Evolutionary conservation across 306 rosid genomes (phyloP).

Genomic region (Abrus precatorius): DNA sequence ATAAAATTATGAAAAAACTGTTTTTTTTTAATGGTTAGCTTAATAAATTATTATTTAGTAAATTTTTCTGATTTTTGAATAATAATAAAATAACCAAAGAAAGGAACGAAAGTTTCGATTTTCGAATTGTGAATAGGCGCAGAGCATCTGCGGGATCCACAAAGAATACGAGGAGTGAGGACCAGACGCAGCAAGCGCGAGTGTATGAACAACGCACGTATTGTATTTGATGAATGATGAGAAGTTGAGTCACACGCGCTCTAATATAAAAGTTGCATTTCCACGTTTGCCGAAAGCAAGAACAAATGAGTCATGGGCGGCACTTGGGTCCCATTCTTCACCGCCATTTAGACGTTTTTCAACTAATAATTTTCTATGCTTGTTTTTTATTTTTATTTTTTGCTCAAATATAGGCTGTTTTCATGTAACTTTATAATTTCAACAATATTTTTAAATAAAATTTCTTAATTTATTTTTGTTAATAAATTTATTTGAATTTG

Average conservation of each 20-base stretch:
- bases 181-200: not conserved
- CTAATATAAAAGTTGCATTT: not conserved
- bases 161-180: not conserved
- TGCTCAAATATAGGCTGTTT: not conserved
- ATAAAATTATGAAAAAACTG: not conserved
- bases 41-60: not conserved
- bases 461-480: not conserved
- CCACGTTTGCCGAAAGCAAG: slow-evolving; percentile 36
- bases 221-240: not conserved
- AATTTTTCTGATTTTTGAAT: not conserved
- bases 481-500: too few species aligned
- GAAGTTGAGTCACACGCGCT: not conserved
- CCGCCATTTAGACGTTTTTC: slow-evolving; percentile 26
- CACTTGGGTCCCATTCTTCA: slow-evolving; percentile 42
- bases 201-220: not conserved
- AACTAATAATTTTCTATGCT: not conserved
- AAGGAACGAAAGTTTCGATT: not conserved
- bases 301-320: slow-evolving; percentile 27
- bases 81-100: not conserved
- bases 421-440: not conserved
- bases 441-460: not conserved
- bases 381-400: not conserved
- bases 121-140: not conserved
- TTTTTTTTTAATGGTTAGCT: not conserved
- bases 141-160: not conserved